Percentiles rank a stretch among this genome's conserved stretches.
Evolutionary conservation across 108 stramenopile species (phyloP).

Genomic region (Cyclostephanos tholiformis): DNA sequence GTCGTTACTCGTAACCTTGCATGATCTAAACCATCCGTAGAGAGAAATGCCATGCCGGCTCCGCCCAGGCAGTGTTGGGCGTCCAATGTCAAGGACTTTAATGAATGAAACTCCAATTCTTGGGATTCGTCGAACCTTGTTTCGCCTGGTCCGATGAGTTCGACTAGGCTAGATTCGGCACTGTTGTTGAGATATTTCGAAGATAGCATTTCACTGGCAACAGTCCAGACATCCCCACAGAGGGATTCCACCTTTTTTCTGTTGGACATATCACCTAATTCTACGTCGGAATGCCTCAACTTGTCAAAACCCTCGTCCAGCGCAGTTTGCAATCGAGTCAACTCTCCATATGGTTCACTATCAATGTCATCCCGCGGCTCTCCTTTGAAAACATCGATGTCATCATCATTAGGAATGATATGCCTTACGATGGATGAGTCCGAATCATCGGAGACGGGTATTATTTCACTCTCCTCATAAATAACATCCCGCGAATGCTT

Average conservation of each 20-base stretch:
- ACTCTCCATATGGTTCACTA: neutral
- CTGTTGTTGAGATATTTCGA: neutral
- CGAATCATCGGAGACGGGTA: neutral
- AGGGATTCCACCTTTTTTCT: constrained; percentile 4
- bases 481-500: neutral
- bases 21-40: constrained; percentile 10
- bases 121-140: neutral
- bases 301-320: constrained; percentile 14
- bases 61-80: constrained; percentile 25
- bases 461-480: constrained; percentile 1
- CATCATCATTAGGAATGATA: neutral
- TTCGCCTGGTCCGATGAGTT: neutral
- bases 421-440: neutral
- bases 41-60: constrained; percentile 9
- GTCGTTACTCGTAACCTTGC: constrained; percentile 20
- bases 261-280: neutral
- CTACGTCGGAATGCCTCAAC: neutral
- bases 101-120: neutral
- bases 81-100: neutral
- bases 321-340: neutral
- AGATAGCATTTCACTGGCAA: neutral
- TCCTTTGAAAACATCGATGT: neutral
- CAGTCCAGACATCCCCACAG: constrained; percentile 13
- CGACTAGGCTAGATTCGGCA: neutral
- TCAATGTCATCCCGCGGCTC: neutral